A percentile compares a stretch with the other conserved stretches of the same genome.
phyloP scores from a whole-genome alignment of 108 stramenopile species.

The Asterionellopsis glacialis region DNA sequence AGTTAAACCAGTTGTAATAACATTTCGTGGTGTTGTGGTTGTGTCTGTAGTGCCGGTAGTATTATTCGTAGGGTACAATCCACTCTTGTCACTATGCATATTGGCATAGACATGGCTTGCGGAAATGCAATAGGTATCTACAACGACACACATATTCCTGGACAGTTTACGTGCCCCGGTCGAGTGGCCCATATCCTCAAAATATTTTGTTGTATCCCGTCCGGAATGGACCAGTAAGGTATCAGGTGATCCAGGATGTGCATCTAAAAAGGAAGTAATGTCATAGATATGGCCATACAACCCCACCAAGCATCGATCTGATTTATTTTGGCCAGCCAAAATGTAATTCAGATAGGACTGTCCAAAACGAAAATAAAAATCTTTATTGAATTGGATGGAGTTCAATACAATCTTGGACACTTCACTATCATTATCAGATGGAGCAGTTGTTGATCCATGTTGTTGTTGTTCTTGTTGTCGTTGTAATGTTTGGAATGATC shows the following conservation, averaged over 20 bases:
- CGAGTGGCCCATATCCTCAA: conserved; percentile 89
- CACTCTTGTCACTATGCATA: conserved; percentile 5
- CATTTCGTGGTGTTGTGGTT: neutral
- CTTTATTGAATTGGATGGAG: conserved; percentile 33
- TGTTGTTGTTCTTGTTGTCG: conserved; percentile 4
- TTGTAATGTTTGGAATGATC: conserved; percentile 29
- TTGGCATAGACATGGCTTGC: conserved; percentile 3
- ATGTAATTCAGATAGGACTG: conserved; percentile 65
- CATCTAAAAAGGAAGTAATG: conserved; percentile 82
- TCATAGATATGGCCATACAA: conserved; percentile 87
- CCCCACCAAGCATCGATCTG: conserved; percentile 75
- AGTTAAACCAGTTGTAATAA: too few relatives aligned
- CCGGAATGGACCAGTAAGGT: conserved; percentile 90
- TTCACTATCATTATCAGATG: too few relatives aligned
- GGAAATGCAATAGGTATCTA: conserved; percentile 40
- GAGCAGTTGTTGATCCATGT: neutral
- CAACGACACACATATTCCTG: conserved; percentile 46
- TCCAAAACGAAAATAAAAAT: conserved; percentile 74
- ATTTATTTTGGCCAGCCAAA: conserved; percentile 64
- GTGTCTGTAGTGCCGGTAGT: conserved; percentile 4
- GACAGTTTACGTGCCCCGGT: conserved; percentile 55
- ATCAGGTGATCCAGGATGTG: conserved; percentile 90
- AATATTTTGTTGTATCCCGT: conserved; percentile 81
- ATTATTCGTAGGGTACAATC: conserved; percentile 19
- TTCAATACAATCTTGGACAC: conserved; percentile 7